phyloP scores from a whole-genome alignment of 2,329 filamentous ascomycete species.

The Esteya vermicola region DNA sequence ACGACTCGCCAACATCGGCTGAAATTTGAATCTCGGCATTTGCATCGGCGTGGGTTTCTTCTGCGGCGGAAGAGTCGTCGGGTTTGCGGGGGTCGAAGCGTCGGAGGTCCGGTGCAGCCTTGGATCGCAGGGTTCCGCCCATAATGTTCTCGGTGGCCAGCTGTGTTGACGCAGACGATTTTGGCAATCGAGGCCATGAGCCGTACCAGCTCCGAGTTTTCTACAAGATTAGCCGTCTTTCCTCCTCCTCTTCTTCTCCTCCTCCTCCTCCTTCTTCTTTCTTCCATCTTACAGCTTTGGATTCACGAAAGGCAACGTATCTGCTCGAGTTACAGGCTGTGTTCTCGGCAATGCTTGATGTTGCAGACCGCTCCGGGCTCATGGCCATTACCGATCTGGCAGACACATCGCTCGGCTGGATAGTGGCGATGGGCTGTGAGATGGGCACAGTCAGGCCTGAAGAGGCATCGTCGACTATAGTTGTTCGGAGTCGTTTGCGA shows the following conservation, averaged over 20 bases:
- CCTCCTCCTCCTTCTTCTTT: not conserved
- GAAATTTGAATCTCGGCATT: no score
- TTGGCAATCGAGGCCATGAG: conserved; percentile 41
- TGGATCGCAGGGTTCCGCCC: conserved; percentile 36
- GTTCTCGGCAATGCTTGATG: conserved; percentile 5
- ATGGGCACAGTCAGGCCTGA: not conserved
- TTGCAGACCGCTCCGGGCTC: conserved; percentile 4
- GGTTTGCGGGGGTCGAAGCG: conserved; percentile 33
- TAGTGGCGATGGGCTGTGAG: not conserved
- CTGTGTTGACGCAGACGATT: conserved; percentile 44
- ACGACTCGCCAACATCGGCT: no score
- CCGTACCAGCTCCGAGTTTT: conserved; percentile 42
- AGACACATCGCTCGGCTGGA: conserved; percentile 1
- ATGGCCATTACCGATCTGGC: not conserved
- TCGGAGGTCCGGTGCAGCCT: conserved; percentile 31
- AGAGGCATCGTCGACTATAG: conserved; percentile 12
- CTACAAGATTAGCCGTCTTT: not conserved
- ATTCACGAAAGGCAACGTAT: conserved; percentile 4
- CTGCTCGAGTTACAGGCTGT: conserved; percentile 1
- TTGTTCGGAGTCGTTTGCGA: conserved; percentile 25
- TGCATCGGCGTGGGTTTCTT: conserved; percentile 8
- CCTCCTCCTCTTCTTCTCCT: not conserved
- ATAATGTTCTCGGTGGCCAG: conserved; percentile 47
- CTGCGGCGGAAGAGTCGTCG: conserved; percentile 14
- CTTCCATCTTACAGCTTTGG: conserved; percentile 3